Base-by-base conservation (phyloP, 768 basidiomycete species). In the Boletus reticulatus region DNA sequence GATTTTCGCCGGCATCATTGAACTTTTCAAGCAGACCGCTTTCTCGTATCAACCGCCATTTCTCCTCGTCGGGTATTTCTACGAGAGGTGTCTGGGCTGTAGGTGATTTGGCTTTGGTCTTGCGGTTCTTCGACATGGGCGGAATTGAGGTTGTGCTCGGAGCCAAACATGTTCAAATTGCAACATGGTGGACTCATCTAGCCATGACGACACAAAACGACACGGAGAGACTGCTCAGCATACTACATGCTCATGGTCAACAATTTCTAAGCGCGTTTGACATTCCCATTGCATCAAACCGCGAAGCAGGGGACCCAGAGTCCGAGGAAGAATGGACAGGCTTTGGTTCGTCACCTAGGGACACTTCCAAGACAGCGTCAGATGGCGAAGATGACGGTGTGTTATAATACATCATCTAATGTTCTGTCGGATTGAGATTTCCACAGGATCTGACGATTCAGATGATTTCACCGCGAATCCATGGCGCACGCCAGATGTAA, bases 31-130 rank as follows among this genome's bases (percentile, higher is more conserved):
- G 73, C 48, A 87, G 70, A 17, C 87, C 88, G 14, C 83, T 79
- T 58, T 89, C 76, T 11, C 82, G 80, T 61, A 92, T 80, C 37
- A 92, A 70, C 13, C 89, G 81, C 88, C 85, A 87, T 77, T 92
- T 83, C 67, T 92, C 90, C 2, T 87, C 83, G 65, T 89, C 84
- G 4, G 88, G 67, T 37, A 92, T 84, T 37, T 85, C 78, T 43
- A 80, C 55, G n/a, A 62, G 48, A 51, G 62, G 62, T 52, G 55
- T 60, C 31, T 60, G 56, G 31, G 27, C 54, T 27, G 58, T 36
- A 34, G 54, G 44, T 50, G 49, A 34, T 42, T 55, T 61, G 43
- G 46, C 17, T 27, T 48, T 58, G 53, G 24, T 57, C 48, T 69
- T 67, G 56, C 65, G 64, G 34, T 55, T 69, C 56, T 47, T 69